A percentile compares a stretch with the other conserved stretches of the same genome.
Evolutionary conservation across 768 basidiomycete species (phyloP).

Genomic region (Tephrocybe sp.): DNA sequence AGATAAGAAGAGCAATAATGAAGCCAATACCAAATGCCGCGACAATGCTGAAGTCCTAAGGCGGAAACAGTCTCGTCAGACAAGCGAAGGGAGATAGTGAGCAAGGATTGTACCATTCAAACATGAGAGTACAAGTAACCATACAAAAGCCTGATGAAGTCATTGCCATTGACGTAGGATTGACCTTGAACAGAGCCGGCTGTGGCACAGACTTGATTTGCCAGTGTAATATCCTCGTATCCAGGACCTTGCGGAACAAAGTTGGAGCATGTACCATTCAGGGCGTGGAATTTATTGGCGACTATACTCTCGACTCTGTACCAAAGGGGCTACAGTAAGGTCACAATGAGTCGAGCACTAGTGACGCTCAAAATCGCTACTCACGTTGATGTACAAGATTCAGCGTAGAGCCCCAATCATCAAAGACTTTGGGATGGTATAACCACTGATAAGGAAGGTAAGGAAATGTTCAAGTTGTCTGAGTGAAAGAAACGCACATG

Average conservation of each 20-base stretch:
- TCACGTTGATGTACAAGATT: constrained; percentile 63
- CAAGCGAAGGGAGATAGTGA: too few relatives aligned
- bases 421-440: constrained; percentile 53
- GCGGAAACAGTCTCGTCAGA: too few relatives aligned
- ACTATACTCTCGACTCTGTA: constrained; percentile 77
- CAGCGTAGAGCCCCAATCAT: constrained; percentile 72
- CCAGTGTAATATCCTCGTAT: constrained; percentile 51
- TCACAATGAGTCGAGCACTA: background rate
- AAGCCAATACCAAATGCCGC: too few relatives aligned
- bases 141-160: constrained; percentile 48
- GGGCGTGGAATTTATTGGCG: constrained; percentile 77
- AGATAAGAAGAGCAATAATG: too few relatives aligned
- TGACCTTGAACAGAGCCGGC: constrained; percentile 65
- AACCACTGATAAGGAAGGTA: constrained; percentile 34
- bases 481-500: constrained; percentile 35
- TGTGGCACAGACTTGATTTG: constrained; percentile 76
- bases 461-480: background rate
- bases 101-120: constrained; percentile 49
- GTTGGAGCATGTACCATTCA: constrained; percentile 57
- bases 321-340: constrained; percentile 49
- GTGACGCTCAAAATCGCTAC: constrained; percentile 7
- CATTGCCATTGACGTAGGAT: constrained; percentile 55
- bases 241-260: constrained; percentile 62
- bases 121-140: constrained; percentile 40
- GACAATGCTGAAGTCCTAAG: too few relatives aligned